Base-by-base conservation (phyloP, 148 eudicot genomes). In the Nepenthes mirabilis region DNA sequence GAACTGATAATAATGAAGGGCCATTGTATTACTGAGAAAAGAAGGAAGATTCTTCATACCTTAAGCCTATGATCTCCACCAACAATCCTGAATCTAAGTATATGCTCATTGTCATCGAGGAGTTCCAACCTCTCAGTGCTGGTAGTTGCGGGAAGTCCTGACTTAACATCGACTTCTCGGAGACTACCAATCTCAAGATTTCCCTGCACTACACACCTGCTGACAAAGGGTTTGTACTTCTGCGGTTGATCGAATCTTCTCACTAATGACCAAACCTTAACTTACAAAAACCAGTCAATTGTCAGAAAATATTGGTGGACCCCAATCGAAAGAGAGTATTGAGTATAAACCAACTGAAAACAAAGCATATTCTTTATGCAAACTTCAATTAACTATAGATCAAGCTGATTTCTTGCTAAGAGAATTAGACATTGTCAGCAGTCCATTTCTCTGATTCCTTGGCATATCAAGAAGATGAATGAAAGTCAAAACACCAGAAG, bases 131-230 rank as follows among this genome's bases (percentile, higher is more conserved):
- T 67, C 72, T 80, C 89, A 11, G 79, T 83, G 72, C 89, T 83
- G 56, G 85, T 83, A 14, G 89, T 83, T 23, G 89, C 89, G 34
- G 89, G 89, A 73, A 83, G 85, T 58, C 89, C 89, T 0, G 89
- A 83, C 64, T 83, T 78, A 43, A 83, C 89, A 76, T 78, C 82
- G 40, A 83, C 81, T 63, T 83, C 89, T 70, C 85, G 74, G n/a
- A 83, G 71, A 76, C 85, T 83, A 47, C 89, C 89, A 52, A 80
- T 78, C 65, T 74, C 83, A 50, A 83, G 77, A 58, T 80, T 76
- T 49, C 85, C 89, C 62, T 69, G 77, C 56, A 57, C 77, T 47
- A 80, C 77, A 56, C 89, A 83, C 64, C 79, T 61, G 58, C 81
- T 83, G 36, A 80, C 59, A 37, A 83, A 83, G 2, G 85, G 89